These are phyloP conservation scores for Paspalum notatum DNA, from an alignment of 176 grass and related monocot species.

Conservation along the genomic window DNA sequence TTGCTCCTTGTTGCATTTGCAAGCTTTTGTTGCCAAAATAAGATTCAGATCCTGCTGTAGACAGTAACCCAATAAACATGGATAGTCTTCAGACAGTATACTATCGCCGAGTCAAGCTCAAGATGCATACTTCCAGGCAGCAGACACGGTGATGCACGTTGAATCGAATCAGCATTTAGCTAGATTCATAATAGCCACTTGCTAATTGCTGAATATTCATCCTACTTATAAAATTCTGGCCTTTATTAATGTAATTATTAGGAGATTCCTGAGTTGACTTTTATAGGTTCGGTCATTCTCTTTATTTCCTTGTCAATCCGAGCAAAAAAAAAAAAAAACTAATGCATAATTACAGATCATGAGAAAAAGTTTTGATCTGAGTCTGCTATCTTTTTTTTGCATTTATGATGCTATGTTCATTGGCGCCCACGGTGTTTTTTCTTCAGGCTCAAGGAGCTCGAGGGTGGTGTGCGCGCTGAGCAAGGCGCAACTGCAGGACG, in stretches of 20 bases:
- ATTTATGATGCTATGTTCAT: neutral
- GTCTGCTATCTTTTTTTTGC: neutral
- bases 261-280: conserved; percentile 21
- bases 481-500: conserved; percentile 87
- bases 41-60: neutral
- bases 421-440: neutral
- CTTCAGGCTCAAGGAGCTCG: conserved; percentile 75
- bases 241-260: neutral
- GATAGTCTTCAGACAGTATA: neutral
- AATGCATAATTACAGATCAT: neutral
- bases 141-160: conserved; percentile 37
- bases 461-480: conserved; percentile 85
- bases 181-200: conserved; percentile 29
- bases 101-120: conserved; percentile 12
- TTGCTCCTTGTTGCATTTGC: neutral
- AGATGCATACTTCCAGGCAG: conserved; percentile 31
- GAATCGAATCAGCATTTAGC: conserved; percentile 31
- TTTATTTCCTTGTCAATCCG: neutral
- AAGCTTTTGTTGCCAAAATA: neutral
- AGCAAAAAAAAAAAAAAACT: neutral
- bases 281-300: neutral
- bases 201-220: conserved; percentile 24
- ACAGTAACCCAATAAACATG: neutral
- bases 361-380: neutral
- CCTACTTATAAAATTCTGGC: neutral